Evolutionary conservation across 805 yeast species (phyloP), one percentile per base, ranked within the genome.

Genomic region (Schwanniomyces pseudopolymorphus): DNA sequence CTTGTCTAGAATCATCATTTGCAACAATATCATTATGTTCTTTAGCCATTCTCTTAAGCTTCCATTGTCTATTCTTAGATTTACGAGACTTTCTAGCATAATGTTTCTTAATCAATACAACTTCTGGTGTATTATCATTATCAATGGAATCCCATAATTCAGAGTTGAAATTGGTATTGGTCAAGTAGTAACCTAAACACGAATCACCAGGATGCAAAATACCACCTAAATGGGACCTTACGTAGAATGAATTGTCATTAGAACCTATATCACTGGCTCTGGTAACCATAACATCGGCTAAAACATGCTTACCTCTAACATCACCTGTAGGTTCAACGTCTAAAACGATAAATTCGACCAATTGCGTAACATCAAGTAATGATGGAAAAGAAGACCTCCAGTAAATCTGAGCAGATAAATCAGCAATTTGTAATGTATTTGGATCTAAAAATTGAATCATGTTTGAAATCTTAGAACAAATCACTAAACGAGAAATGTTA

Each of bases 191-290:
- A 44, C 99, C 99, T 80, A 92, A 71, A 17, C 83, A 96, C 11
- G 94, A 85, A 65, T 94, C 99, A 57, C 99, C 99, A 3, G 98
- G 96, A 65, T 94, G 97, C 59, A 94, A 77, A 55, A 94, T 81
- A 50, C 86, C 97, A 54, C 99, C 99, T 41, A 94, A 74, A 66
- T 95, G 99, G 0, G 97, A 83, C 63, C 97, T 80, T 26, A 92
- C 83, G 54, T 87, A 89, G 63, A 78, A 91, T 40, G 89, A 85
- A 51, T 79, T 79, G 61, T 90, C 96, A 62, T 90, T 90, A 43
- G 78, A 78, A 38, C 97, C 97, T 74, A 94, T 66, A 66, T 94
- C 99, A 40, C 84, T 68, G 14, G 96, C 82, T 61, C 97, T 80
- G n/a, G 96, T 92, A 33, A 91, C 84, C 2, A 96, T 89, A 25